Evolutionary conservation across 257 asterid genomes (phyloP).

Genomic region (Ilex asprella): DNA sequence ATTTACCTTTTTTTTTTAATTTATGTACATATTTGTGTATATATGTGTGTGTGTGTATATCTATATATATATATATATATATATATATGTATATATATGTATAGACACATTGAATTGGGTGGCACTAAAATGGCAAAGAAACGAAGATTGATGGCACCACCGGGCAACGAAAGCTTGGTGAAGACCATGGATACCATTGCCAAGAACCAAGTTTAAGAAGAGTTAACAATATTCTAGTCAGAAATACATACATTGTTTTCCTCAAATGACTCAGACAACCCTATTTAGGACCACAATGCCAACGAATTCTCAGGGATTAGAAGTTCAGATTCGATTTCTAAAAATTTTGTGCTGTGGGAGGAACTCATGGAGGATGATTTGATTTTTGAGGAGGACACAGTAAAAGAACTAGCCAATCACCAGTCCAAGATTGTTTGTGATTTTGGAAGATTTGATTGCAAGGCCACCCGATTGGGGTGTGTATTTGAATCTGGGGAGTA

Average conservation of each 20-base stretch:
- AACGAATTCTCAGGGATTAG: slow-evolving; percentile 20
- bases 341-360: slow-evolving; percentile 83
- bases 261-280: slow-evolving; percentile 37
- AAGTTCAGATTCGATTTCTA: slow-evolving; percentile 27
- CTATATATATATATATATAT: too few relatives aligned
- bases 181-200: not conserved
- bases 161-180: not conserved
- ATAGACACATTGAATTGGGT: too few relatives aligned
- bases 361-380: slow-evolving; percentile 84
- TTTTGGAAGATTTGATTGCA: slow-evolving; percentile 29
- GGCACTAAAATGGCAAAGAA: slow-evolving; percentile 18
- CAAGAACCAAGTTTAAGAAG: slow-evolving; percentile 20
- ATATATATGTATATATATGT: too few relatives aligned
- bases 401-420: slow-evolving; percentile 5
- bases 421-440: slow-evolving; percentile 39
- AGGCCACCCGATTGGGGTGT: slow-evolving; percentile 23
- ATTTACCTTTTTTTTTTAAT: too few relatives aligned
- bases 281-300: slow-evolving; percentile 9
- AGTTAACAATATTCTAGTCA: slow-evolving; percentile 26
- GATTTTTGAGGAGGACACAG: slow-evolving; percentile 56
- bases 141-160: slow-evolving; percentile 14
- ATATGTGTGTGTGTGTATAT: too few relatives aligned
- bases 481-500: slow-evolving; percentile 5
- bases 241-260: slow-evolving; percentile 38
- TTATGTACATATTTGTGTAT: too few relatives aligned